Conservation (phyloP, 495 filamentous ascomycete genomes). For the Podospora sp. region DNA sequence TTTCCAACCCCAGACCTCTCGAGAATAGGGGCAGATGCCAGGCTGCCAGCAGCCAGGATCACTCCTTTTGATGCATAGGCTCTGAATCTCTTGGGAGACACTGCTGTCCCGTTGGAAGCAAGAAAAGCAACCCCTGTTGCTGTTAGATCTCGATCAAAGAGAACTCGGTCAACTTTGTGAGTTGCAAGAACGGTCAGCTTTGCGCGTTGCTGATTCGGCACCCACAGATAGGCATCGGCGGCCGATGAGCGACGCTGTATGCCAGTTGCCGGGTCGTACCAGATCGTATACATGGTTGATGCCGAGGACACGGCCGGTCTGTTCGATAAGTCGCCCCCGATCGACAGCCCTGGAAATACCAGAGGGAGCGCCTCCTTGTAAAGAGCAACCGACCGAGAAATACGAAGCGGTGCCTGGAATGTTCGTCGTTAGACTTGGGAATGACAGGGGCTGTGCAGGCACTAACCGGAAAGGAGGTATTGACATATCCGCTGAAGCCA, state of each 20-base stretch:
- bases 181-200: constrained; percentile 6
- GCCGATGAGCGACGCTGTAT: constrained; percentile 13
- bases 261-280: constrained; percentile 9
- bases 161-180: constrained; percentile 10
- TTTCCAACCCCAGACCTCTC: constrained; percentile 15
- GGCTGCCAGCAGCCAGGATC: constrained; percentile 5
- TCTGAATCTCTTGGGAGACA: not conserved
- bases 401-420: constrained; percentile 5
- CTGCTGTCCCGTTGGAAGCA: not conserved
- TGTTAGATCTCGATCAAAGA: not conserved
- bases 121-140: constrained; percentile 2
- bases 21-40: constrained; percentile 8
- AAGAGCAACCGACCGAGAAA: constrained; percentile 6
- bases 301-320: constrained; percentile 8
- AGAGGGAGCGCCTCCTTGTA: constrained; percentile 15
- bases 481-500: not conserved
- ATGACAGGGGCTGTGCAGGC: not conserved
- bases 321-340: constrained; percentile 13
- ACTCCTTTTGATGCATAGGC: constrained; percentile 9
- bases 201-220: not conserved
- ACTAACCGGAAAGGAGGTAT: constrained; percentile 14
- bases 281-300: constrained; percentile 13
- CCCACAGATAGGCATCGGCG: constrained; percentile 16
- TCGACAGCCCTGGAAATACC: constrained; percentile 11
- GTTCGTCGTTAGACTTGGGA: not conserved